phyloP scores from a whole-genome alignment of 2,329 filamentous ascomycete species.

The Pseudomassariella vexata region DNA sequence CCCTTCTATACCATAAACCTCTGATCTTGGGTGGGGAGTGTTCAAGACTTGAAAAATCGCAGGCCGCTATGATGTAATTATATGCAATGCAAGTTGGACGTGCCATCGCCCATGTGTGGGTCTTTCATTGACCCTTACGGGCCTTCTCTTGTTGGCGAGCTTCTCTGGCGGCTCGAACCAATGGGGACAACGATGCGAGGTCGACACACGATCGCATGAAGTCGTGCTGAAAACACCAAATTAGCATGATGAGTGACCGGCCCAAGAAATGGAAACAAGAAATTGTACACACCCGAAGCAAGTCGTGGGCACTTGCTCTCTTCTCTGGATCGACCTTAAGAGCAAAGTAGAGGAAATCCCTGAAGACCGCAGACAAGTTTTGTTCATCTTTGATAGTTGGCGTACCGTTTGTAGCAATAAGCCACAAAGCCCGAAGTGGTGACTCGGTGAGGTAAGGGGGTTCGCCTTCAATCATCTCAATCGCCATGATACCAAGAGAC shows the following conservation, averaged over 20 bases:
- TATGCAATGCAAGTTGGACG: neutral
- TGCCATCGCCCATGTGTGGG: neutral
- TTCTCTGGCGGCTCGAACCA: slow-evolving; percentile 80
- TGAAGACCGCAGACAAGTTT: slow-evolving; percentile 73
- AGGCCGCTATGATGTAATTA: slow-evolving; percentile 7
- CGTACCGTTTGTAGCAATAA: slow-evolving; percentile 96
- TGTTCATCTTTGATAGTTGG: slow-evolving; percentile 92
- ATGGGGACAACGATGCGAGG: slow-evolving; percentile 70
- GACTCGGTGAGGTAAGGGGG: slow-evolving; percentile 95
- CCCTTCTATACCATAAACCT: too few species aligned
- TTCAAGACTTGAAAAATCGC: slow-evolving; percentile 7
- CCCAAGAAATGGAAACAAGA: slow-evolving; percentile 11
- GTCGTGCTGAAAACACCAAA: slow-evolving; percentile 52
- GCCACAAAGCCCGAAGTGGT: slow-evolving; percentile 83
- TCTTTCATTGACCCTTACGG: slow-evolving; percentile 49
- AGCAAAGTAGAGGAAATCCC: slow-evolving; percentile 87
- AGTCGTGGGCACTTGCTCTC: slow-evolving; percentile 87
- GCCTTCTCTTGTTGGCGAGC: slow-evolving; percentile 82
- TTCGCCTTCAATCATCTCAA: slow-evolving; percentile 99
- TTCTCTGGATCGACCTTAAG: slow-evolving; percentile 97
- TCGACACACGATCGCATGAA: slow-evolving; percentile 76
- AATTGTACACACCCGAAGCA: slow-evolving; percentile 68
- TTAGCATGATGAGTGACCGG: neutral
- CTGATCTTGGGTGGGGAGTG: slow-evolving; percentile 4
- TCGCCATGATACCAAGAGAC: slow-evolving; percentile 98